A percentile compares a stretch with the other conserved stretches of the same genome.
Conservation (phyloP, 2,329 filamentous ascomycete genomes). For the Lomentospora prolificans region DNA sequence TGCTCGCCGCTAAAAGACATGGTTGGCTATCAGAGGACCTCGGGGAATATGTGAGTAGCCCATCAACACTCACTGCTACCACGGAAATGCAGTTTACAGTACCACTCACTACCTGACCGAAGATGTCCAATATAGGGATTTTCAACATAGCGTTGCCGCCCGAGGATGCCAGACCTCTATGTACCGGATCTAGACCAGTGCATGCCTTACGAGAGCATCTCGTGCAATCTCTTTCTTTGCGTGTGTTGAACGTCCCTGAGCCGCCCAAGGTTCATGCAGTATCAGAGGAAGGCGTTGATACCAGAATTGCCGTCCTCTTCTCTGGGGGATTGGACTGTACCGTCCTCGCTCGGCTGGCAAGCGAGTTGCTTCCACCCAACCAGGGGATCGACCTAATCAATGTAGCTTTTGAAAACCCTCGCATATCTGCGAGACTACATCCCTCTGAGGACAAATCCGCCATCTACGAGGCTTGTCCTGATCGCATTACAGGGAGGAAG, state of each 20-base stretch:
- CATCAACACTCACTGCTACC: background rate
- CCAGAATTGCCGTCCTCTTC: slow-evolving; percentile 69
- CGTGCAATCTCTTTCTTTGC: slow-evolving; percentile 42
- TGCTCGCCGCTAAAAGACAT: background rate
- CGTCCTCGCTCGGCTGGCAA: slow-evolving; percentile 67
- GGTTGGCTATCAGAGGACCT: slow-evolving; percentile 9
- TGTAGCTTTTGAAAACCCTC: slow-evolving; percentile 92
- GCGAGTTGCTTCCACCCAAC: slow-evolving; percentile 60
- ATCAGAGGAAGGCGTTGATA: slow-evolving; percentile 17
- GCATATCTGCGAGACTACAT: slow-evolving; percentile 49
- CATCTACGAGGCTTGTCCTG: slow-evolving; percentile 76
- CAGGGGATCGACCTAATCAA: slow-evolving; percentile 83
- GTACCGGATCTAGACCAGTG: slow-evolving; percentile 37
- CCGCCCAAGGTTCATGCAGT: slow-evolving; percentile 27
- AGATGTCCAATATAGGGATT: slow-evolving; percentile 44
- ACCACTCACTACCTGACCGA: slow-evolving; percentile 1
- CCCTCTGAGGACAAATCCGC: slow-evolving; percentile 20
- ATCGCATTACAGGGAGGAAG: slow-evolving; percentile 75
- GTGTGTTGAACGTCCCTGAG: slow-evolving; percentile 56
- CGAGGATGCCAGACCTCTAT: slow-evolving; percentile 10
- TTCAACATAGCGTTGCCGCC: slow-evolving; percentile 39
- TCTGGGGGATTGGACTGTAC: slow-evolving; percentile 94
- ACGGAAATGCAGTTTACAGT: background rate
- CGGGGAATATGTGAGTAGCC: slow-evolving; percentile 34
- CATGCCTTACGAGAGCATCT: slow-evolving; percentile 44